phyloP scores from a whole-genome alignment of 768 basidiomycete species.

The Boletus fagicola region DNA sequence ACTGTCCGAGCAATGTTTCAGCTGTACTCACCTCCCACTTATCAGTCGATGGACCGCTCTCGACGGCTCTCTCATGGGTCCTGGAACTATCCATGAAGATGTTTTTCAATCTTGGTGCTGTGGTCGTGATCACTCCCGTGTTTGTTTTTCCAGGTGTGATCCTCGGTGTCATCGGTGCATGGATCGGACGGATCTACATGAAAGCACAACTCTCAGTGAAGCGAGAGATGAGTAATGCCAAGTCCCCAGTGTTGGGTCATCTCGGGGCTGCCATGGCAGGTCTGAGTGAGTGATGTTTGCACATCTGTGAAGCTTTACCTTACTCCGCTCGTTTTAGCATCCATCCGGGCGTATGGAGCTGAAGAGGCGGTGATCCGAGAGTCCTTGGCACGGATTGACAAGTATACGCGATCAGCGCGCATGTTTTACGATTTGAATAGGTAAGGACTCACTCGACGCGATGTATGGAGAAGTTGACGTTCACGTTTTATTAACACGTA shows the following conservation, averaged over 20 bases:
- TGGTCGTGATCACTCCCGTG: not conserved
- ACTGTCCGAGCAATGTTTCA: not conserved
- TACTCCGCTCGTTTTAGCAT: not conserved
- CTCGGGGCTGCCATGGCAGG: slow-evolving; percentile 2
- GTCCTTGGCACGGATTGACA: slow-evolving; percentile 46
- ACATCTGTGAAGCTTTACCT: not conserved
- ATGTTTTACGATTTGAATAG: slow-evolving; percentile 50
- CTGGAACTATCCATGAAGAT: not conserved
- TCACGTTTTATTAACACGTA: slow-evolving; percentile 2
- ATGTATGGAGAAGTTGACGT: not conserved
- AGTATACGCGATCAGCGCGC: slow-evolving; percentile 41
- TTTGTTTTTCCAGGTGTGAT: not conserved
- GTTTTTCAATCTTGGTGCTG: slow-evolving; percentile 4
- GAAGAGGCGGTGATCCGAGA: slow-evolving; percentile 43
- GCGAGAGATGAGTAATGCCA: slow-evolving; percentile 7
- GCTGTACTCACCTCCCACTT: not conserved
- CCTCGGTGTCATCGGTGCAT: not conserved
- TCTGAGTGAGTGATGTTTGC: not conserved
- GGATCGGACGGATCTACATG: not conserved
- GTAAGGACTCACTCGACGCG: slow-evolving; percentile 16
- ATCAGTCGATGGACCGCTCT: not conserved
- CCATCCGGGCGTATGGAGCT: slow-evolving; percentile 40
- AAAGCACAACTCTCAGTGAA: slow-evolving; percentile 3
- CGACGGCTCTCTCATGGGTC: not conserved
- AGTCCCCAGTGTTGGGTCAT: not conserved